Evolutionary conservation across 352 stramenopile genomes (phyloP).

Genomic region (Phytophthora lateralis): DNA sequence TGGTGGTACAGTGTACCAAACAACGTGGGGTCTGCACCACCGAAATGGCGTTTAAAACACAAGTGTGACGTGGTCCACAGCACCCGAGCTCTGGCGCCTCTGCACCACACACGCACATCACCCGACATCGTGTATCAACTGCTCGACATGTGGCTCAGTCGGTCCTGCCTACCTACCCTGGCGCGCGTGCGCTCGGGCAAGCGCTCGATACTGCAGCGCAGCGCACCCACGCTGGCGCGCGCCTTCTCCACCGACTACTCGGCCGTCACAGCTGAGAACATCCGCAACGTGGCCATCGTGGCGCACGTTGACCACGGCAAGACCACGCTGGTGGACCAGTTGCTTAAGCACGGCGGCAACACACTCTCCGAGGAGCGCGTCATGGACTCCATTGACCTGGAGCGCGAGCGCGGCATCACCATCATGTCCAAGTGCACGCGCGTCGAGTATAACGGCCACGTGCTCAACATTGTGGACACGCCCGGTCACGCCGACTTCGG

Average conservation of each 20-base stretch:
- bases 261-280: conserved; percentile 50
- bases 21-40: conserved; percentile 13
- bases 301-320: conserved; percentile 99
- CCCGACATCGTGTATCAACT: conserved; percentile 15
- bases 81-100: neutral
- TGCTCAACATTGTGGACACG: conserved; percentile 98
- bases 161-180: conserved; percentile 49
- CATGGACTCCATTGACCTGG: conserved; percentile 99
- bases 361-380: conserved; percentile 87
- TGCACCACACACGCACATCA: conserved; percentile 24
- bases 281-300: conserved; percentile 92
- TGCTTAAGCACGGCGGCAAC: conserved; percentile 96
- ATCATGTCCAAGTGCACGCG: conserved; percentile 99
- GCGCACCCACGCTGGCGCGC: conserved; percentile 35
- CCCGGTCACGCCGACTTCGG: conserved; percentile 99
- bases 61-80: conserved; percentile 6
- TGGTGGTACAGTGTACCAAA: conserved; percentile 9
- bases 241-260: conserved; percentile 54
- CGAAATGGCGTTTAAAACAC: conserved; percentile 15
- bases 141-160: conserved; percentile 68
- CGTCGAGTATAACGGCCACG: conserved; percentile 93
- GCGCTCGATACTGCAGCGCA: conserved; percentile 38
- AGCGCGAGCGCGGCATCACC: conserved; percentile 98
- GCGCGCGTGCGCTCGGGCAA: conserved; percentile 38
- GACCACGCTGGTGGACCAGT: conserved; percentile 97